Evolutionary conservation across 805 yeast genomes (phyloP), one percentile per base, ranked within the genome.

Genomic region (Teunomyces tritomae): DNA sequence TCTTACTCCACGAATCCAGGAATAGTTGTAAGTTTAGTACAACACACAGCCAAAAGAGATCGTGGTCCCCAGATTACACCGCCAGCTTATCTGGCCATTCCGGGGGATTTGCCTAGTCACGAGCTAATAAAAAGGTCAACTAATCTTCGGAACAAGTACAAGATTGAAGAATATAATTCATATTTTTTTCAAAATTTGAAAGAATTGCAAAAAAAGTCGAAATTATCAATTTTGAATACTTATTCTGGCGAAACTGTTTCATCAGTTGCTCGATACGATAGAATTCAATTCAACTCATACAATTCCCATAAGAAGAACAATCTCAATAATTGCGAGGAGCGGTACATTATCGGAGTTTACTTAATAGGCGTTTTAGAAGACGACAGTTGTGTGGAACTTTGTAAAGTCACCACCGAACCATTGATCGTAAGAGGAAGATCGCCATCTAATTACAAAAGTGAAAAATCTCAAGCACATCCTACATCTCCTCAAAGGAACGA

Each of bases 401-500:
- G 63, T 3, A 45, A 50, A 9, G 39, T 60, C 1, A 77, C 71
- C 57, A 82, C 87, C 0, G 87, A 86, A 0, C 81, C 85, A 1
- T 65, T 84, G 49, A 71, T 77, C 1, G 78, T 84, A 8, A 67
- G 88, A 50, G 87, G 88, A 1, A 69, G 88, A 57, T 81, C 87
- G 0, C 87, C 88, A 0, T 76, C 86, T 0, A 82, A 79, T 54
- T 83, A 83, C 49, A 40, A 40, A 14, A 40, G 16, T 26, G 40
- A 37, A 10, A 37, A 37, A 8, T 24, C 40, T 5, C 27, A 20
- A 13, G 3, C 11, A 6, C 10, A n/a, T 10, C n/a, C 40, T 10
- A 20, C 40, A 0, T 24, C 28, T 1, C 14, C 16, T 24, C 29
- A 26, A 24, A 26, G 8, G 4, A 26, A 11, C n/a, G 5, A 10